Evolutionary conservation across 495 filamentous ascomycete species (phyloP).

Genomic region (Aspergillus ellipticus): DNA sequence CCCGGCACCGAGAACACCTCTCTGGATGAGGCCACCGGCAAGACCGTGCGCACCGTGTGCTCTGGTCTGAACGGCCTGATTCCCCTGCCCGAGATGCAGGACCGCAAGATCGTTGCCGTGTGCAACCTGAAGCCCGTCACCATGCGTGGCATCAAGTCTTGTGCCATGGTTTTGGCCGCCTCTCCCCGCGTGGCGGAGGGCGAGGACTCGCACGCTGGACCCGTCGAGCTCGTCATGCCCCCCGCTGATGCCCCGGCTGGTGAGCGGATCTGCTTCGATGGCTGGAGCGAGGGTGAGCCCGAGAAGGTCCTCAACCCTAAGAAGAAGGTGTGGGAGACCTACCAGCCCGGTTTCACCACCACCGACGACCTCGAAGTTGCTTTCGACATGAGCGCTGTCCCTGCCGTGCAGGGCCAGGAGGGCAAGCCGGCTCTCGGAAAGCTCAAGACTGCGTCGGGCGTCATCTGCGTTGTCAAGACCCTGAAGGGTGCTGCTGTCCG

Average conservation of each 20-base stretch:
- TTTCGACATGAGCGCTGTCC: slow-evolving; percentile 63
- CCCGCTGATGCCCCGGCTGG: slow-evolving; percentile 76
- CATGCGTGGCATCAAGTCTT: slow-evolving; percentile 95
- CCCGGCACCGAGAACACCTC: slow-evolving; percentile 81
- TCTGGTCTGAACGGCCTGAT: slow-evolving; percentile 91
- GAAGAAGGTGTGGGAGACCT: slow-evolving; percentile 97
- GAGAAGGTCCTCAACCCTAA: slow-evolving; percentile 93
- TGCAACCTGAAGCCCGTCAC: slow-evolving; percentile 98
- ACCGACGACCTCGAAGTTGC: slow-evolving; percentile 73
- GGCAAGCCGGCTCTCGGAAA: slow-evolving; percentile 64
- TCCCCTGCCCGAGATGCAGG: slow-evolving; percentile 93
- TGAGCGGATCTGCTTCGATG: slow-evolving; percentile 87
- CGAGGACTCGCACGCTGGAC: slow-evolving; percentile 79
- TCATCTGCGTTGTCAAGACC: slow-evolving; percentile 68
- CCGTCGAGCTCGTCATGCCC: slow-evolving; percentile 87
- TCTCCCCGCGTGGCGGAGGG: slow-evolving; percentile 75
- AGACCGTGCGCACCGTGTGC: slow-evolving; percentile 90
- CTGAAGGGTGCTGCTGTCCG: slow-evolving; percentile 70
- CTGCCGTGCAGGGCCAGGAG: slow-evolving; percentile 54
- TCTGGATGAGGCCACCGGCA: slow-evolving; percentile 71
- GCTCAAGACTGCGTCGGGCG: slow-evolving; percentile 66
- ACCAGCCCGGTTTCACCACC: slow-evolving; percentile 92
- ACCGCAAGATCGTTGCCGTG: slow-evolving; percentile 87
- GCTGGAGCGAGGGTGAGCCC: slow-evolving; percentile 82
- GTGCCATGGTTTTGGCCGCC: slow-evolving; percentile 93